Base-by-base conservation (phyloP, 306 rosid genomes). In the Dalbergia cochinchinensis region DNA sequence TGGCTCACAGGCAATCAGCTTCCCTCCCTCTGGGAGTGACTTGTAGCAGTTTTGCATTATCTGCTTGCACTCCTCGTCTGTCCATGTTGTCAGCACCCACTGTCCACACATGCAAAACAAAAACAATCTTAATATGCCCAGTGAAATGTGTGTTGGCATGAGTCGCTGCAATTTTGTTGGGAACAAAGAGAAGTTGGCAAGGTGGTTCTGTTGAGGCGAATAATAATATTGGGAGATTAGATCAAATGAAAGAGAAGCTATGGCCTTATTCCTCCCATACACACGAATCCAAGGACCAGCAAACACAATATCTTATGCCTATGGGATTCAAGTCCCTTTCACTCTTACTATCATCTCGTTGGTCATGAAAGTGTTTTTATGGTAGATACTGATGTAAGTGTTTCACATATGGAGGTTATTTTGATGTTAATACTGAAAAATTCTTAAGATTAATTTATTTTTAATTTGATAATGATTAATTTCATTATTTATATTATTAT, bases 1-100 rank as follows among this genome's bases (percentile, higher is more conserved):
- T 4, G 99, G 99, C 88, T 92, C 98, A 22, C 98, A 95, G 3
- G 92, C 91, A 2, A 95, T 92, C 87, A 95, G 12, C 74, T 90
- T 95, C 3, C 98, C 98, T 69, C 98, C 96, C 11, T 37, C 84
- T 0, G 97, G 98, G 4, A 95, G 87, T 34, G 99, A 88, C 64
- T 88, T 86, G 92, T 78, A 82, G 77, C 99, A 87, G 50, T 86
- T 95, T 76, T 84, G 90, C 94, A 95, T 72, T 39, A 95, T 89
- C 54, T 48, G 12, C 85, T 87, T 90, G 90, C 88, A 80, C 83
- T 95, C 98, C 2, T 83, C 86, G 16, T 95, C 99, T 3, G 98
- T 95, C 99, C 99, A 92, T 37, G 98, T 92, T 60, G 90, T 81
- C 35, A 95, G 75, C 68, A 92, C 78, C 98, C 99, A 95, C 98